Base-by-base conservation (phyloP, 2,329 filamentous ascomycete genomes). In the Calonectria pauciramosa region DNA sequence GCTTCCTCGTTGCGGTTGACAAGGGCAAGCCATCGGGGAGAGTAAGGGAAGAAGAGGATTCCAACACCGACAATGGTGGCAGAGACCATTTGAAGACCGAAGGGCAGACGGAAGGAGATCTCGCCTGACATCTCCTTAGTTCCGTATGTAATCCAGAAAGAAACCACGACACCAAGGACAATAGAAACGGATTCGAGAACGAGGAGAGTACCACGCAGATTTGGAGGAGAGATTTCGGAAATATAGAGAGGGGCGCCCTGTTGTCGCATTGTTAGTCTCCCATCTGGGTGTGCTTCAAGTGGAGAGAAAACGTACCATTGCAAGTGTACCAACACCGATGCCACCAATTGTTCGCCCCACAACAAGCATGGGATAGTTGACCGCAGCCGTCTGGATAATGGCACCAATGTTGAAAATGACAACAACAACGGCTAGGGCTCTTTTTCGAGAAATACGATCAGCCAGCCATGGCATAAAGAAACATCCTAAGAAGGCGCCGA, bases 341-440 rank as follows among this genome's bases (percentile, higher is more conserved):
- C 87, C 85, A 73, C 90, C 91, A 70, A 92, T 85, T 77, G 91
- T 90, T 28, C 91, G 85, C 32, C 90, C 90, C 36, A 86, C 89
- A 7, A 91, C 84, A 69, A 92, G 90, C 56, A 84, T 82, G 36
- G 84, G 84, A 32, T 86, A 86, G 72, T 87, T 84, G 52, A 87
- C 83, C 1, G 90, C 88, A 28, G 87, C 90, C 6, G 87, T 85
- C 82, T 91, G 90, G 4, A 91, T 81, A 11, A 90, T 81, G 14
- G 90, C 88, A 68, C 90, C 90, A 18, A 91, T 79, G 52, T 89
- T 88, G 80, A 91, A 91, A 56, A 91, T 84, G 32, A 83, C 82
- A 2, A 88, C 87, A 54, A 88, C 88, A 56, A 89, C 82, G 65
- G 91, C 80, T 70, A 91, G 89, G 11, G 88, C 86, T 70, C 88